Evolutionary conservation across 2,329 filamentous ascomycete species (phyloP), one percentile per base, ranked within the genome.

Genomic region (Pyrenochaeta sp.): DNA sequence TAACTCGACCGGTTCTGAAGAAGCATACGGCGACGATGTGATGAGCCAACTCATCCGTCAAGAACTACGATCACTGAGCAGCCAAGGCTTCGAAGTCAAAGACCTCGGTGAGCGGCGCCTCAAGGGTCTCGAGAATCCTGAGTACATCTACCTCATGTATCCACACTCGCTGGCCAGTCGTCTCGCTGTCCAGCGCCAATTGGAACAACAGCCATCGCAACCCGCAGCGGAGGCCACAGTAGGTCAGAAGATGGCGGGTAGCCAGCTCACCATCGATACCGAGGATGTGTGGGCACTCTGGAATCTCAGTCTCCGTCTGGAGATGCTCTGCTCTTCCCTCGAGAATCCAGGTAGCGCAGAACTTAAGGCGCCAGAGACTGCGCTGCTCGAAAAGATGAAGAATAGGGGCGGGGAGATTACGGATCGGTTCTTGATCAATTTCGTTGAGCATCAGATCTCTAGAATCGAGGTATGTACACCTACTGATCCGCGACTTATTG

Each of bases 61-160:
- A 49, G 95, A 99, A 75, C 82, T 99, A 17, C 87, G 92, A 44
- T 90, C 91, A 23, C 83, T 99, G 21, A 95, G 89, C 64, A 92
- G 88, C 42, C 92, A 96, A 76, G 95, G 95, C 7, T 99, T 98
- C 69, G 92, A 97, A 73, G 92, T 98, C 71, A 97, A 97, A 76
- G 93, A 97, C 68, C 89, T 97, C 74, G 95, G 95, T 43, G 93
- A 98, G 76, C 89, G 90, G 63, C 97, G 97, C 71, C 83, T 99
- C 51, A 99, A 99, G 78, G 95, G 95, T 27, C 87, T 99, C 11
- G 95, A 99, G 77, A 99, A 99, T 71, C 94, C 95, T 0, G 95
- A 99, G 75, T 89, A 92, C 56, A 89, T 99, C 64, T 98, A 97
- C 77, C 88, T 96, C 53, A 90, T 99, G 74, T 99, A 97, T 73